These are phyloP conservation scores for Panellus pusillus DNA, from an alignment of 768 basidiomycete species.

Conservation along the genomic window DNA sequence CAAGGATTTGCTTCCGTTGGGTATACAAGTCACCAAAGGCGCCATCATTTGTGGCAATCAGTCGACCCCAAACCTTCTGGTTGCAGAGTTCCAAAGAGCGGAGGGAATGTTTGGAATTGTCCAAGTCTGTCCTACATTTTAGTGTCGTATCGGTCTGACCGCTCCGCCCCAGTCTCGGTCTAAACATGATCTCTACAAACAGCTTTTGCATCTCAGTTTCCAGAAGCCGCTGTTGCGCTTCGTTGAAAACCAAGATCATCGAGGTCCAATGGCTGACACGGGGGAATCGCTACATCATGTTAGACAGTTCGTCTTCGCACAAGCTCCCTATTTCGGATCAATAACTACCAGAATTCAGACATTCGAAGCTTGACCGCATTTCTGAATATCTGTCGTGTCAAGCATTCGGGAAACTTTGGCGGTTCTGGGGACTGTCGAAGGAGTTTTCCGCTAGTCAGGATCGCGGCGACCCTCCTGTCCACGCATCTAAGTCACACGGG, in stretches of 20 bases:
- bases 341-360: constrained; percentile 23
- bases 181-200: constrained; percentile 80
- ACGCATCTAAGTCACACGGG: constrained; percentile 14
- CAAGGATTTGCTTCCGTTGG: constrained; percentile 84
- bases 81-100: constrained; percentile 77
- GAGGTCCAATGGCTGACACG: constrained; percentile 60
- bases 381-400: constrained; percentile 38
- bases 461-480: constrained; percentile 9
- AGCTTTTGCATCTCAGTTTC: constrained; percentile 72
- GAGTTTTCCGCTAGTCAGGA: constrained; percentile 26
- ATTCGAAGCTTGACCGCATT: constrained; percentile 31
- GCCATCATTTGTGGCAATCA: constrained; percentile 84
- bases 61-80: constrained; percentile 79
- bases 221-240: constrained; percentile 61
- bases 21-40: constrained; percentile 75
- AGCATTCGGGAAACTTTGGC: constrained; percentile 54
- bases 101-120: constrained; percentile 81
- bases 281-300: constrained; percentile 64
- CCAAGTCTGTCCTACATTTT: constrained; percentile 47
- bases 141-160: constrained; percentile 1
- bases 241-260: constrained; percentile 76
- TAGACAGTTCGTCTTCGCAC: constrained; percentile 37
- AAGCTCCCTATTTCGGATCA: neutral
- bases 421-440: constrained; percentile 44
- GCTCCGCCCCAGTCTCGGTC: constrained; percentile 64